Conservation (phyloP, 371 early-diverging fungal genomes). For the Encephalitozoon intestinalis region DNA sequence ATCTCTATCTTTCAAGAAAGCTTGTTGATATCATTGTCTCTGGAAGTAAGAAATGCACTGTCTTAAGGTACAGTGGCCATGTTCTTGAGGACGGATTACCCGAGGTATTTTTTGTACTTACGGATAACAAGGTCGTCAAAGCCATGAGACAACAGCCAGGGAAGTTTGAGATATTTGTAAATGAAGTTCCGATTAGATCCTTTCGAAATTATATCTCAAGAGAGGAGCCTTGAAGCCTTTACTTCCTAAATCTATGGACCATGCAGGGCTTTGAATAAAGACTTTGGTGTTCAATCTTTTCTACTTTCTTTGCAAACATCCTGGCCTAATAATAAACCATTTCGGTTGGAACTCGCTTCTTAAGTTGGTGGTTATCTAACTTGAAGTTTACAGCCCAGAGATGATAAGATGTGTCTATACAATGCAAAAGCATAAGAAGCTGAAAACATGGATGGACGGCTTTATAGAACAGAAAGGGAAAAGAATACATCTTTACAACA, state of each 20-base stretch:
- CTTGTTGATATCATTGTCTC: neutral
- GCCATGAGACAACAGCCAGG: neutral
- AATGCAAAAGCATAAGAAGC: constrained; percentile 38
- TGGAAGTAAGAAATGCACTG: neutral
- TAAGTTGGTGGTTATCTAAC: neutral
- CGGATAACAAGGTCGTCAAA: neutral
- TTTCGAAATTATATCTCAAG: no score
- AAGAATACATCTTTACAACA: constrained; percentile 30
- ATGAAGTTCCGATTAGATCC: neutral
- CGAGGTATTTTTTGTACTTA: neutral
- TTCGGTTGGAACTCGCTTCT: neutral
- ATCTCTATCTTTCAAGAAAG: neutral
- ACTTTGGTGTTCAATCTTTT: no score
- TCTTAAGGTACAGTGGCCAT: neutral
- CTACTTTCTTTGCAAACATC: neutral
- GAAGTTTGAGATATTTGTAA: constrained; percentile 1
- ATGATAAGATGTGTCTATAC: constrained; percentile 43
- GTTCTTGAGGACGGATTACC: neutral
- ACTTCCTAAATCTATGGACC: no score
- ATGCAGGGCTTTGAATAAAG: no score
- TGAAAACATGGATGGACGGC: constrained; percentile 42
- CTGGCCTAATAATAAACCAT: neutral
- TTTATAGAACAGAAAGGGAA: constrained; percentile 13
- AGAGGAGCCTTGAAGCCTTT: no score
- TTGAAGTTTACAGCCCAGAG: neutral